Base-by-base conservation (phyloP, 2,329 filamentous ascomycete species). In the Setomelanomma holmii region DNA sequence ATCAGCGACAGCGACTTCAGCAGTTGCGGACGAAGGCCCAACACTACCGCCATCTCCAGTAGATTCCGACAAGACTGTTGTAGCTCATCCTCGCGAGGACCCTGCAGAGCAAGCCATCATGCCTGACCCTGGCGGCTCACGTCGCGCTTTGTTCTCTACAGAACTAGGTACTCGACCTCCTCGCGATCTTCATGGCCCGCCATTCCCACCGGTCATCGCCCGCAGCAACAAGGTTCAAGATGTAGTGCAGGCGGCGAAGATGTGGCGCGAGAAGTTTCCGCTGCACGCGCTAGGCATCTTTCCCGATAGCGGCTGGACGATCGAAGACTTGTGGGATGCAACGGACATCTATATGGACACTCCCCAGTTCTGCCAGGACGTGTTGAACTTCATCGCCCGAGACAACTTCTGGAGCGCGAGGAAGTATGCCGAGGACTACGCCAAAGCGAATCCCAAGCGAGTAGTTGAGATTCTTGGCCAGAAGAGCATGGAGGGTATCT, bases 321-420 rank as follows among this genome's bases (percentile, higher is more conserved):
- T 74, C 8, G 24, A 59, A 23, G 72, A 76, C 45, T 60, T 75
- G 7, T 76, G 70, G 67, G 72, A 75, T 40, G 51, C 54, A 7
- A 39, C 55, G 50, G 72, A 75, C 33, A 67, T 75, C 19, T 62
- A 71, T 27, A n/a, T 69, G 7, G 66, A 75, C n/a, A 55, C 58
- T 2, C 51, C 57, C 10, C n/a, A 34, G 1, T 72, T 71, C 39
- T 68, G 71, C 35, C 34, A 59, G n/a, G 48, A 66, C 35, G 61
- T 71, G 4, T 55, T 76, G 14, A 44, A 45, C 4, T 67, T 66
- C 57, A 67, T 76, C 34, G 56, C 55, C 5, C 42, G 40, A 1
- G 59, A 67, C 12, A 74, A 73, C 44, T 51, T 41, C 22, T 40
- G 51, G 23, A 51, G 45, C 4, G 63, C 65, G 8, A 49, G 45